Base-by-base conservation (phyloP, 2,329 filamentous ascomycete species). In the Magnaporthiopsis incrustans region DNA sequence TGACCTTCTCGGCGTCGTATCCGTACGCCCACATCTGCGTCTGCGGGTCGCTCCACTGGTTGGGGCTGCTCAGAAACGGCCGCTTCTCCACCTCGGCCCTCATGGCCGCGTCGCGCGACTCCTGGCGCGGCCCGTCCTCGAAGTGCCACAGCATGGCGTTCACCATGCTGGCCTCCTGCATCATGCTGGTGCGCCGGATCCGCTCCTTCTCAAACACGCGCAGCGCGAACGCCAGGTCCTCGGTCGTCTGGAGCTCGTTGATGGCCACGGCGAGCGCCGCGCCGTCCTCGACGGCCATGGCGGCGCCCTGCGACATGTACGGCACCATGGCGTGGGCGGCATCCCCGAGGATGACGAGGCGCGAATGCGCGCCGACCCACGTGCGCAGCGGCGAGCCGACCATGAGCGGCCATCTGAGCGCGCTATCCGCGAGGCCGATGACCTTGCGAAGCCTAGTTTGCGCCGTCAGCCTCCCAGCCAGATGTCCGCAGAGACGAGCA, bases 301-400 rank as follows among this genome's bases (percentile, higher is more conserved):
- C 78, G 0, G 78, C 80, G 11, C 81, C 80, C 67, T 81, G 77
- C 22, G 79, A 77, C 8, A 76, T 77, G 1, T 78, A 79, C 0
- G 80, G 80, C 7, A 82, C 73, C 68, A 81, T 80, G 1, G 79
- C 77, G 67, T 83, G 81, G 12, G 81, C 81, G 2, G 80, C 75
- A 67, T 83, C 80, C 10, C 81, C 81, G 33, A 83, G 76, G 4
- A 82, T 70, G 5, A 73, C 73, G 60, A 80, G 78, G 12, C 78
- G 73, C 22, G 74, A 72, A 4, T 70, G 69, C 3, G 75, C 71
- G 3, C 76, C 78, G 61, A 78, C 71, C 74, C 78, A 80, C 0
- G 75, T 78, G 8, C 76, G 77, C 58, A 74, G 63, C 8, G 27
- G 27, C 15, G 8, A 10, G 11, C n/a, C 18, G 25, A 22, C 53